phyloP scores from a whole-genome alignment of 441 rosid species.

The Euphorbia schlechtendalii region DNA sequence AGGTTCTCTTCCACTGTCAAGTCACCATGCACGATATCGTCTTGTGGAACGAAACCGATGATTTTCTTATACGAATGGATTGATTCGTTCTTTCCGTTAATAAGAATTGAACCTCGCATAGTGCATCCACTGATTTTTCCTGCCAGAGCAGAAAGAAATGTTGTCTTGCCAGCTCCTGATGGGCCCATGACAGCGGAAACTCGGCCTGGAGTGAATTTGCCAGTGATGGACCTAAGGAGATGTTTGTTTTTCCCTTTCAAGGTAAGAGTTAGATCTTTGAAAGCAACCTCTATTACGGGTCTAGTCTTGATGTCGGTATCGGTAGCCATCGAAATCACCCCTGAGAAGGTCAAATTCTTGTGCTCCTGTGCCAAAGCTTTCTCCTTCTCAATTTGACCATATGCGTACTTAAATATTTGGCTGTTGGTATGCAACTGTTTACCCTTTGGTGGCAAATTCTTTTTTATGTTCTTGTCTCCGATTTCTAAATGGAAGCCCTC shows the following conservation, averaged over 20 bases:
- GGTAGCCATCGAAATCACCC: slow-evolving; percentile 63
- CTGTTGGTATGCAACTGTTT: slow-evolving; percentile 49
- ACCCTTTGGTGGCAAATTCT: slow-evolving; percentile 38
- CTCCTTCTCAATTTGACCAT: slow-evolving; percentile 77
- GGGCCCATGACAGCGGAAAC: slow-evolving; percentile 98
- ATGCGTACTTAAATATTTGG: slow-evolving; percentile 78
- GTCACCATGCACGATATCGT: slow-evolving; percentile 93
- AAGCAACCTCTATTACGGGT: slow-evolving; percentile 65
- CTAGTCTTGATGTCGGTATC: slow-evolving; percentile 51
- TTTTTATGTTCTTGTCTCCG: slow-evolving; percentile 44
- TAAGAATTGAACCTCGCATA: slow-evolving; percentile 52
- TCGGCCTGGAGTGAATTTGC: slow-evolving; percentile 72
- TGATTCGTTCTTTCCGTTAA: slow-evolving; percentile 68
- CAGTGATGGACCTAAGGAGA: slow-evolving; percentile 68
- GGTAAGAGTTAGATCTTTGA: slow-evolving; percentile 66
- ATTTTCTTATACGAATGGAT: slow-evolving; percentile 81
- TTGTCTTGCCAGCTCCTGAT: slow-evolving; percentile 93
- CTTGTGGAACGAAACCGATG: slow-evolving; percentile 94
- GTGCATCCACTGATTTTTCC: slow-evolving; percentile 75
- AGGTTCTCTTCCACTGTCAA: slow-evolving; percentile 96
- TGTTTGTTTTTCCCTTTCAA: slow-evolving; percentile 64
- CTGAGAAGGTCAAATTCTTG: slow-evolving; percentile 67
- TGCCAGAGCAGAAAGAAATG: slow-evolving; percentile 76
- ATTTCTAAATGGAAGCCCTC: slow-evolving; percentile 34
- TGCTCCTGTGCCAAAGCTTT: slow-evolving; percentile 55